Percentiles rank a stretch among this genome's conserved stretches.
These are phyloP conservation scores for Cladorrhinum samala DNA, from an alignment of 495 filamentous ascomycete species.

Conservation along the genomic window DNA sequence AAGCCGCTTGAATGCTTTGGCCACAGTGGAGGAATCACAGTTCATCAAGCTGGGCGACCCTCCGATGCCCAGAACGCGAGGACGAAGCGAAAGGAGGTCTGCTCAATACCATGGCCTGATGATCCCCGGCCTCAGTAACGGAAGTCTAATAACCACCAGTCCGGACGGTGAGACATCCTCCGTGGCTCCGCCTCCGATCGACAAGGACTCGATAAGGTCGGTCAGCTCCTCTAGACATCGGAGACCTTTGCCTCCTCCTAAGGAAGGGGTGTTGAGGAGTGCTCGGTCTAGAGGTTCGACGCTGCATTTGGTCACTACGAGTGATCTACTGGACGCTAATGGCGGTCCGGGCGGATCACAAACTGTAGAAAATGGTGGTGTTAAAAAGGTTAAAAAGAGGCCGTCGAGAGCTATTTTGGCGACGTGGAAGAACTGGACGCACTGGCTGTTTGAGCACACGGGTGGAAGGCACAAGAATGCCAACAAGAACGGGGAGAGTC, in stretches of 20 bases:
- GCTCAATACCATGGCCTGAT: slow-evolving; percentile 44
- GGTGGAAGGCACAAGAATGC: slow-evolving; percentile 30
- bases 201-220: slow-evolving; percentile 71
- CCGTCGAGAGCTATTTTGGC: slow-evolving; percentile 50
- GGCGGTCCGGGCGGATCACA: slow-evolving; percentile 20
- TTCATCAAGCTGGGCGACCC: slow-evolving; percentile 34
- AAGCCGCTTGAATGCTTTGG: slow-evolving; percentile 72
- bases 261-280: slow-evolving; percentile 59
- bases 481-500: slow-evolving; percentile 41
- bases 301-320: slow-evolving; percentile 69
- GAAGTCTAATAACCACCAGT: slow-evolving; percentile 22
- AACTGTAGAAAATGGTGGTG: slow-evolving; percentile 4
- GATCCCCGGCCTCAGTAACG: slow-evolving; percentile 52
- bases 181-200: slow-evolving; percentile 61
- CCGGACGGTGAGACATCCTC: slow-evolving; percentile 28
- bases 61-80: slow-evolving; percentile 53
- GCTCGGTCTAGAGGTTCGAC: slow-evolving; percentile 68
- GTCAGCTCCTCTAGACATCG: slow-evolving; percentile 59
- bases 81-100: slow-evolving; percentile 46
- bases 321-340: slow-evolving; percentile 32
- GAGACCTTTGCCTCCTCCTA: slow-evolving; percentile 76
- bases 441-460: slow-evolving; percentile 47
- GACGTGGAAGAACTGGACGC: slow-evolving; percentile 65
- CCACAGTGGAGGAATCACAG: slow-evolving; percentile 65
- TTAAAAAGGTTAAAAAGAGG: slow-evolving; percentile 39